Evolutionary conservation across 2,329 filamentous ascomycete genomes (phyloP), one percentile per base, ranked within the genome.

Genomic region (Helicocarpus griseus): DNA sequence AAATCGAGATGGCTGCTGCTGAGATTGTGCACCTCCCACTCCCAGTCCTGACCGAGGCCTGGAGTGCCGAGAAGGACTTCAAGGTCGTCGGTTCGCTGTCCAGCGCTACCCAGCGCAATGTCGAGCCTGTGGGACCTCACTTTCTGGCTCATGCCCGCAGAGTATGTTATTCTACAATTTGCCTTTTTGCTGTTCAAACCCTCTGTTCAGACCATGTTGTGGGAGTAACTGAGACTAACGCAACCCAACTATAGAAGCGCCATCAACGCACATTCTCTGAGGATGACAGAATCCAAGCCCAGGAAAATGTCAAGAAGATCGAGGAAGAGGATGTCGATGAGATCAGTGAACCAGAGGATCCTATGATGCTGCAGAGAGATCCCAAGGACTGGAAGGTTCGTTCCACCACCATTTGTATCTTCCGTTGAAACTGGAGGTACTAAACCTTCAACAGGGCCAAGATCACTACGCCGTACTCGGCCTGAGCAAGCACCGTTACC

Each of bases 351-450:
- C 76, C 85, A 28, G 93, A 98, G 74, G 91, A 97, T 66, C 85
- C 89, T 52, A 80, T 94, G 75, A 86, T 97, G 81, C 82, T 98
- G 29, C 80, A 87, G 69, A 82, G 89, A 51, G 89, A 97, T 68
- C 90, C 93, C 65, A 98, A 98, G 78, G 93, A 98, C 77, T 98
- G 93, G 93, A 98, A 98, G 86, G 89, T 91, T 70, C 59, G 77
- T 60, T 48, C 17, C 36, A 26, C 19, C 17, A 36, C 36, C 29
- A 5, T 29, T 17, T 49, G 13, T 26, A 21, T 44, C 35, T 26
- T 35, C 8, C 36, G 9, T 31, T 24, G 11, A 38, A 17, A 29
- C 28, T 13, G 14, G 9, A 9, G 6, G 17, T 33, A 41, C 33
- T 51, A 33, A 31, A 49, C 35, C 21, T 41, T 49, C 35, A 44